Percentiles rank a stretch among this genome's conserved stretches.
Conservation (phyloP, 164 flowering plant genomes). For the Annona squamosa region DNA sequence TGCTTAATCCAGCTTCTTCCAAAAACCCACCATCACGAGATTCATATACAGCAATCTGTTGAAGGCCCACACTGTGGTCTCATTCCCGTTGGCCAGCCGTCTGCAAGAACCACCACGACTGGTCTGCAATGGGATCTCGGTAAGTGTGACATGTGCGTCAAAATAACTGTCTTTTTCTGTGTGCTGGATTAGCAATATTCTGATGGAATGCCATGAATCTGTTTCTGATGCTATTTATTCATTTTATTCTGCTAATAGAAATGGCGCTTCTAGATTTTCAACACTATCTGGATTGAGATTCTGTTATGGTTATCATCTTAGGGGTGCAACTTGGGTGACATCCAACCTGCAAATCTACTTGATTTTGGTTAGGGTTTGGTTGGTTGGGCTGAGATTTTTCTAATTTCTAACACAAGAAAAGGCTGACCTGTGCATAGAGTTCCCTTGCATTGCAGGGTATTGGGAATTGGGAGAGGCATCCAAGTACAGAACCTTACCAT, state of each 20-base stretch:
- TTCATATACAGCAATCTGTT: conserved; percentile 54
- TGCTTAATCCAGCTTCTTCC: conserved; percentile 88
- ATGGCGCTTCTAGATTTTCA: neutral
- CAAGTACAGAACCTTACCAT: too few relatives aligned
- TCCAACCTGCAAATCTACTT: too few relatives aligned
- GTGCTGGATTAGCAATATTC: neutral
- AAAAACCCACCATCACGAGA: conserved; percentile 60
- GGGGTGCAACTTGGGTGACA: too few relatives aligned
- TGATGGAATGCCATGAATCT: too few relatives aligned
- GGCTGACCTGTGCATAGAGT: too few relatives aligned
- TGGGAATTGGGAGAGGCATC: too few relatives aligned
- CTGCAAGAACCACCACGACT: conserved; percentile 64
- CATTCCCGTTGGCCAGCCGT: conserved; percentile 66
- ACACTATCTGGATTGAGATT: too few relatives aligned
- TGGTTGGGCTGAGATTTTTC: too few relatives aligned
- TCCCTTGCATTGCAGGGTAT: too few relatives aligned
- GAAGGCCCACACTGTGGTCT: conserved; percentile 98
- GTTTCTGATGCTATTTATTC: neutral
- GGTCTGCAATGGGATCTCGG: conserved; percentile 92
- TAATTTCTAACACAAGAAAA: too few relatives aligned
- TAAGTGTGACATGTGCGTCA: conserved; percentile 33
- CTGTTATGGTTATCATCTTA: too few relatives aligned
- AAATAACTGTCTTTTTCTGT: neutral
- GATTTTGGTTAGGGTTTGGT: too few relatives aligned
- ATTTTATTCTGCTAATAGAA: neutral